Percentiles rank a stretch among this genome's conserved stretches.
Evolutionary conservation across 192 early-diverging fungal species (phyloP).

Genomic region (Coemansia sp.): DNA sequence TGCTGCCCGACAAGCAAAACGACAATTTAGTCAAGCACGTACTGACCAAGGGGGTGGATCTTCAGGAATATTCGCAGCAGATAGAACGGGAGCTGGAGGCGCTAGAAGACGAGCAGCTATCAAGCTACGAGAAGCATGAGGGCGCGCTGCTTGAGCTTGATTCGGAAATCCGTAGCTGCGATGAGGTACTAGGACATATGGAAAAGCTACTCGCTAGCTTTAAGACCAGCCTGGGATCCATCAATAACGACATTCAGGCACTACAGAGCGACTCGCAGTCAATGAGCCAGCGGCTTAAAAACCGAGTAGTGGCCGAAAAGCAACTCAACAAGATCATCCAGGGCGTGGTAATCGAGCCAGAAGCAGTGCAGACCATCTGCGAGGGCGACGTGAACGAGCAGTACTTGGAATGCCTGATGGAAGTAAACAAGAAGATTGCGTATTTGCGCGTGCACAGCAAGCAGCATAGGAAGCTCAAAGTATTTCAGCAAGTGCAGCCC

Average conservation of each 20-base stretch:
- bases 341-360: slow-evolving; percentile 78
- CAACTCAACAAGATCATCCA: slow-evolving; percentile 74
- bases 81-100: slow-evolving; percentile 70
- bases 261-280: slow-evolving; percentile 78
- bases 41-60: slow-evolving; percentile 76
- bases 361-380: slow-evolving; percentile 77
- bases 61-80: slow-evolving; percentile 79
- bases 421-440: slow-evolving; percentile 86
- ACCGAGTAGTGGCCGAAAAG: slow-evolving; percentile 78
- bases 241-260: slow-evolving; percentile 82
- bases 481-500: slow-evolving; percentile 82
- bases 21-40: slow-evolving; percentile 81
- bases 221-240: slow-evolving; percentile 82
- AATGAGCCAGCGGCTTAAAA: slow-evolving; percentile 81
- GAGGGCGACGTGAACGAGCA: slow-evolving; percentile 90
- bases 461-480: slow-evolving; percentile 71
- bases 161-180: slow-evolving; percentile 60
- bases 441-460: slow-evolving; percentile 71
- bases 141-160: slow-evolving; percentile 35
- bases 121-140: slow-evolving; percentile 45
- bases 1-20: slow-evolving; percentile 66
- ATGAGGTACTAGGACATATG: slow-evolving; percentile 80
- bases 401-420: slow-evolving; percentile 77
- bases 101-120: slow-evolving; percentile 66
- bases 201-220: slow-evolving; percentile 80